A percentile compares a stretch with the other conserved stretches of the same genome.
Conservation (phyloP, 2,329 filamentous ascomycete species). For the Colletotrichum sidae region DNA sequence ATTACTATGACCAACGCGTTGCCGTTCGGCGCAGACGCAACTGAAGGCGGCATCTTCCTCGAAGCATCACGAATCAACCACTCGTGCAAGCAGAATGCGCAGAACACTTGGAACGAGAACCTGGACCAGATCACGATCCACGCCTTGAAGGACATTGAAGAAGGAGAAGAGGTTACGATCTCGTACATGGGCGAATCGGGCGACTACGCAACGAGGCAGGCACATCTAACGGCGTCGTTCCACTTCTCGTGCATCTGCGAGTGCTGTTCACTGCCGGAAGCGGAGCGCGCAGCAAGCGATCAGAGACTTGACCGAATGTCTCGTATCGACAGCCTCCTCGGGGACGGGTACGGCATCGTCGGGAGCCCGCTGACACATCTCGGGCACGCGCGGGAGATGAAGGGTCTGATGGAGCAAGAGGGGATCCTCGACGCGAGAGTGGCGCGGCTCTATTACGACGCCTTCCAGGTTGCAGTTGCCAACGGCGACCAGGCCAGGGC, state of each 20-base stretch:
- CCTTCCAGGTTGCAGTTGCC: conserved; percentile 3
- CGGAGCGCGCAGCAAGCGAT: background rate
- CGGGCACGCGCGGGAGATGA: background rate
- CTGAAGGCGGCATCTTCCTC: conserved; percentile 38
- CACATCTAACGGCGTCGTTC: background rate
- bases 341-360: background rate
- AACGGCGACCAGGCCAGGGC: conserved; percentile 6
- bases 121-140: conserved; percentile 41
- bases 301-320: background rate
- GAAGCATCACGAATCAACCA: conserved; percentile 44
- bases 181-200: conserved; percentile 36
- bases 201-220: background rate
- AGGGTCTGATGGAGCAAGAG: conserved; percentile 7
- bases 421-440: conserved; percentile 4
- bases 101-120: conserved; percentile 41
- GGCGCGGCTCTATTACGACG: conserved; percentile 12
- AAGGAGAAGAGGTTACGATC: conserved; percentile 43
- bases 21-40: background rate
- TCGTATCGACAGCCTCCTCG: background rate
- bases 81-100: conserved; percentile 43
- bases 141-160: conserved; percentile 40
- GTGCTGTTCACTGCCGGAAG: background rate
- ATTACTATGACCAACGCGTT: conserved; percentile 35
- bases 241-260: background rate
- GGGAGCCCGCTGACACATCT: background rate